Base-by-base conservation (phyloP, 1,139 yeast species). In the Nakaseomyces kungkrabaensis region DNA sequence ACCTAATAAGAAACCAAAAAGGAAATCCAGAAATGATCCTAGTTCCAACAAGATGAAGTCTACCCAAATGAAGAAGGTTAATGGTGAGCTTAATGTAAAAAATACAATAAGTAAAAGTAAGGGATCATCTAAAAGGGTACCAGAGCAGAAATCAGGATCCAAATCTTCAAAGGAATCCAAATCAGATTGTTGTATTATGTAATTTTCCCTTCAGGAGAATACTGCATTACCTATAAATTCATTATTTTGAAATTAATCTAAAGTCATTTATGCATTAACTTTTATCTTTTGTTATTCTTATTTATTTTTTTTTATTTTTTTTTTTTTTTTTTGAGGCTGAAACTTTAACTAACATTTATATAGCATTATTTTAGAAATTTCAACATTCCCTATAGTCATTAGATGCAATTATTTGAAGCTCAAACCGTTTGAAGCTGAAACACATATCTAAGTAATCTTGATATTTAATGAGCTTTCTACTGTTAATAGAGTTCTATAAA, bases 1-100 rank as follows among this genome's bases (percentile, higher is more conserved):
- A 45, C 50, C 48, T 41, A 45, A 43, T 31, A 49, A 17, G n/a
- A 45, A 48, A 38, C 43, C 51, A 41, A 41, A 34, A 45, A 29
- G 48, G 34, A 48, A 53, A 22, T 42, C 26, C 43, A 34, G 24
- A 9, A 43, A 45, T 22, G 37, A 45, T 22, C 29, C 43, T 9
- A 45, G 45, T 48, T 42, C 45, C 9, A 44, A 48, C 24, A 47
- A 45, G 13, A n/a, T 17, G 4, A 48, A 37, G 24, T 8, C 10
- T 5, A 45, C 27, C 13, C 24, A 26, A 5, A 33, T 25, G 7
- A 40, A 45, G 25, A 37, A 22, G 31, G 31, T 9, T 29, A 29
- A 17, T 17, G 22, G 22, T 2, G 22, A 17, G 22, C 11, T 10
- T 25, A 25, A 45, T 29, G 7, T 10, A 29, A 29, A 2, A 7